A percentile compares a stretch with the other conserved stretches of the same genome.
phyloP scores from a whole-genome alignment of 345 rosid genomes.

The Linum trigynum region DNA sequence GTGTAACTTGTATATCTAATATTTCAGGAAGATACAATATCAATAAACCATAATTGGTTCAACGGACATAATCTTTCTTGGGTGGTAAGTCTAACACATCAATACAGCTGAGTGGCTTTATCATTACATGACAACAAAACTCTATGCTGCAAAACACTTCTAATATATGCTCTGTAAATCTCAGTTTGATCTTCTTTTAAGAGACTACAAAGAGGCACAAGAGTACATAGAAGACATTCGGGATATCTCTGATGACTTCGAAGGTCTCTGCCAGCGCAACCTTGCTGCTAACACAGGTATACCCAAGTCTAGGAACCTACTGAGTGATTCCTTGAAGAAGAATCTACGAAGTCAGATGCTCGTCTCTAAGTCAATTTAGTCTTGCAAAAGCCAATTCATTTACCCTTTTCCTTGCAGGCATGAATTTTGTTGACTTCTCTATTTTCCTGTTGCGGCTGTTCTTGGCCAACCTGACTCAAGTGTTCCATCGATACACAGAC shows the following conservation, averaged over 20 bases:
- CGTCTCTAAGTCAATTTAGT: not conserved
- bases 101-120: constrained; percentile 8
- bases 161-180: constrained; percentile 14
- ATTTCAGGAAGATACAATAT: constrained; percentile 81
- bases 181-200: constrained; percentile 78
- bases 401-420: constrained; percentile 37
- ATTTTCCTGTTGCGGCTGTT: constrained; percentile 50
- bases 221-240: constrained; percentile 80
- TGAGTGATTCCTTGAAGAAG: not conserved
- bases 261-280: constrained; percentile 82
- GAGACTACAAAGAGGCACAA: constrained; percentile 70
- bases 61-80: constrained; percentile 70
- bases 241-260: constrained; percentile 84
- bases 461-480: constrained; percentile 43
- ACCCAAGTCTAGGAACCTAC: not conserved
- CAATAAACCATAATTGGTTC: constrained; percentile 96
- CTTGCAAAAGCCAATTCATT: not conserved
- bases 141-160: not conserved
- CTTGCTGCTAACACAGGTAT: constrained; percentile 95
- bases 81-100: constrained; percentile 50
- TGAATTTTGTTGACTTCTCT: constrained; percentile 72
- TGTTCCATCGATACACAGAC: constrained; percentile 18
- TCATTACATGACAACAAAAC: constrained; percentile 7
- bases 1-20: constrained; percentile 12
- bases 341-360: not conserved